Conservation (phyloP, 495 filamentous ascomycete genomes). For the Xylaria palmicola region DNA sequence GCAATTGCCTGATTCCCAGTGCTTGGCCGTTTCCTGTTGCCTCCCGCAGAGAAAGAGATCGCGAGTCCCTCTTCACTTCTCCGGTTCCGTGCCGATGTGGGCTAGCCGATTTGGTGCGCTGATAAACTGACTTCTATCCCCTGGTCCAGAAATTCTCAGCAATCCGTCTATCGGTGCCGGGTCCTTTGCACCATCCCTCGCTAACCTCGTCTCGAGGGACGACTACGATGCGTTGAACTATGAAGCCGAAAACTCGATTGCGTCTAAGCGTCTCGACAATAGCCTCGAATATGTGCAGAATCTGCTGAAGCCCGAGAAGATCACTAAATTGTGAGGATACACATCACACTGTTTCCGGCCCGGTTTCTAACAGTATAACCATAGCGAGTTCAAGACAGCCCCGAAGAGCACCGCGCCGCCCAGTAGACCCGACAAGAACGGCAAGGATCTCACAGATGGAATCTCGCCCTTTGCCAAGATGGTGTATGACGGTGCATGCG, state of each 20-base stretch:
- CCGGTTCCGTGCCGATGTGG: not conserved
- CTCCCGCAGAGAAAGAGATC: too few species aligned
- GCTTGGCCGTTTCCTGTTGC: too few species aligned
- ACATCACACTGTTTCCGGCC: not conserved
- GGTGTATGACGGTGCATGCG: slow-evolving; percentile 41
- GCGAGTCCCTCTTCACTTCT: not conserved
- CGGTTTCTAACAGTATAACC: slow-evolving; percentile 17
- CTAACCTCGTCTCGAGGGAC: slow-evolving; percentile 42
- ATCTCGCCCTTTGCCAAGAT: slow-evolving; percentile 46
- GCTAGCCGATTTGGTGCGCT: not conserved
- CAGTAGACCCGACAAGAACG: slow-evolving; percentile 16
- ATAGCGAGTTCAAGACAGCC: slow-evolving; percentile 68
- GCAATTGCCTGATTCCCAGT: not conserved
- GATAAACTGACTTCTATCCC: slow-evolving; percentile 15
- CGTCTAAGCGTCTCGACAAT: slow-evolving; percentile 43
- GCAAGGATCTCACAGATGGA: slow-evolving; percentile 27
- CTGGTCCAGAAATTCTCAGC: slow-evolving; percentile 62
- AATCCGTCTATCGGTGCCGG: slow-evolving; percentile 58
- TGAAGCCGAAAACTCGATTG: slow-evolving; percentile 41
- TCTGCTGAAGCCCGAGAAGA: slow-evolving; percentile 62
- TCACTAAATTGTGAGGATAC: slow-evolving; percentile 69
- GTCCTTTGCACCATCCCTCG: slow-evolving; percentile 46
- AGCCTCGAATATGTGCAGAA: slow-evolving; percentile 66
- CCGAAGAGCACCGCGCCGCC: slow-evolving; percentile 22
- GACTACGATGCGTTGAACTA: slow-evolving; percentile 53